Evolutionary conservation across 108 stramenopile species (phyloP), one percentile per base, ranked within the genome.

Genomic region (Fragilaria radians): DNA sequence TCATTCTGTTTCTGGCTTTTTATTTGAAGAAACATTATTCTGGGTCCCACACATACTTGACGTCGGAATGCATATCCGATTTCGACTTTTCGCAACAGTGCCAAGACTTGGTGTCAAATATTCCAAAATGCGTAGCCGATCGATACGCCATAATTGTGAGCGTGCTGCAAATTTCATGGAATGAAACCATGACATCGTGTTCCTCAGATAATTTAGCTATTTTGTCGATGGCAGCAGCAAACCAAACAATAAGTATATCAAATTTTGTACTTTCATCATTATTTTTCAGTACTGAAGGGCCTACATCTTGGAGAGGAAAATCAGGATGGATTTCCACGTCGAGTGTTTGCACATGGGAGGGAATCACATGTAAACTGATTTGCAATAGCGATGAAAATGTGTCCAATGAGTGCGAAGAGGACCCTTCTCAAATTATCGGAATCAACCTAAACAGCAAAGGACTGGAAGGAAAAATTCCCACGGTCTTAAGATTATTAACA

Each of bases 301-400:
- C 36, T 7, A 42, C 11, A 7, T 11, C 7, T 11, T 42, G 36
- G 36, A 42, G 14, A 7, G 14, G 14, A 14, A 14, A 7, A 11
- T 7, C 36, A 42, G 7, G 14, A 11, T 42, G 36, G 36, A 14
- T 14, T 7, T 54, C 56, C 28, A 46, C 57, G 27, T 18, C 5
- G 28, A 46, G 59, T 27, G 68, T 80, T 28, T 88, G 86, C 57
- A 65, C 73, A 11, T 88, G 86, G 86, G 68, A 70, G 31, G 86
- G 86, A 18, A 75, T 88, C 21, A 74, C 69, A 22, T 88, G 86
- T 51, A 52, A 52, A 7, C 36, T 42, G 11, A 11, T 14, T 7
- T 42, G 36, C 36, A 42, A 42, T 11, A 42, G 7, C 14, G 36
- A 14, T 7, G 14, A 42, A 14, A 42, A 42, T 42, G 14, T 7